Evolutionary conservation across 2,329 filamentous ascomycete genomes (phyloP), one percentile per base, ranked within the genome.

Genomic region (Byssochlamys sp.): DNA sequence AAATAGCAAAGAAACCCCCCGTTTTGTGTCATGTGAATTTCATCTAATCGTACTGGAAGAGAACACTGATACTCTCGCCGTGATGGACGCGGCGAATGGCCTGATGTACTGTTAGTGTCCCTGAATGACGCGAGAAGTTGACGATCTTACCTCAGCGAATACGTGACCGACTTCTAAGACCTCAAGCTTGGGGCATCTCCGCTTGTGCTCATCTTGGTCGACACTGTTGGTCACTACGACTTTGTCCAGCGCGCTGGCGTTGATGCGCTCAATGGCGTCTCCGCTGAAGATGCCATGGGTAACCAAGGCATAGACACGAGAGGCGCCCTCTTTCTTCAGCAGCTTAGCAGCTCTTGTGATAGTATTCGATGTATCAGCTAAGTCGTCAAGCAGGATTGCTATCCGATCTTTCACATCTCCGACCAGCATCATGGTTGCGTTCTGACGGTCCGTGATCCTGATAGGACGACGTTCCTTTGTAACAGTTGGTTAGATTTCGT

Each of bases 241-340:
- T 77, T 90, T 95, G 77, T 97, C 92, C 61, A 99, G 82, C 25
- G 89, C 86, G 60, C 90, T 96, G 27, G 90, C 90, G 69, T 96
- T 96, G 78, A 99, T 91, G 59, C 92, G 86, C 54, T 91, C 86
- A 67, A 97, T 94, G 56, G 92, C 92, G 72, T 99, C 92, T 31
- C 94, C 94, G 69, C 90, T 96, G 69, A 99, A 83, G 62, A 97
- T 90, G 55, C 92, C 94, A 70, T 99, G 94, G 4, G 94, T 97
- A 64, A 99, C 83, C 55, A 99, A 81, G 5, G 94, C 94, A 71
- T 91, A 95, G 52, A 97, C 91, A 63, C 85, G 85, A 35, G 86
- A 88, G n/a, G 94, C 94, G 33, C 84, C 84, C 75, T 96, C 90
- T 67, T 90, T 92, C 79, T 96, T 96, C 63, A 97, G 78, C n/a